phyloP scores from a whole-genome alignment of 306 rosid genomes.

The Pyrus bretschneideri region DNA sequence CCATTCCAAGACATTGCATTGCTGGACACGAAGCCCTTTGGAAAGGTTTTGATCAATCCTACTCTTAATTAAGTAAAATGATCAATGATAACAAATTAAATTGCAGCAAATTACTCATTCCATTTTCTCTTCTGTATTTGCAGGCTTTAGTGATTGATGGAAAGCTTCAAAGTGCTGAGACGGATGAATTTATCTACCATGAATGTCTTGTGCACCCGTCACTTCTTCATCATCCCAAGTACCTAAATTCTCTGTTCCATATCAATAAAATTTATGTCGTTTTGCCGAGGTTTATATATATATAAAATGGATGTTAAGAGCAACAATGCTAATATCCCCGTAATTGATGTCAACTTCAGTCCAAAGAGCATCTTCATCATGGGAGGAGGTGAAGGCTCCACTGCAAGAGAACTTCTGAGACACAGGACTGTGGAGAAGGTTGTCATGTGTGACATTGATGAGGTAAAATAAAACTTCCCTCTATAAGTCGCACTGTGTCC shows the following conservation, averaged over 20 bases:
- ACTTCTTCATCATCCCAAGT: slow-evolving; percentile 82
- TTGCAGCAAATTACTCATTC: neutral
- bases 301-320: neutral
- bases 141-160: slow-evolving; percentile 96
- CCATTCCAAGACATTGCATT: slow-evolving; percentile 92
- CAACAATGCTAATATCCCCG: neutral
- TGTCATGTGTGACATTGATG: slow-evolving; percentile 95
- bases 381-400: slow-evolving; percentile 99
- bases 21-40: slow-evolving; percentile 94
- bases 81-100: neutral
- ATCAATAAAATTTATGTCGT: neutral
- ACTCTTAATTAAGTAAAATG: neutral
- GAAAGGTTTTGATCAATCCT: slow-evolving; percentile 47
- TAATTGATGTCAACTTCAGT: slow-evolving; percentile 23
- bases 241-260: slow-evolving; percentile 5
- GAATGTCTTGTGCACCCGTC: slow-evolving; percentile 94
- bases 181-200: slow-evolving; percentile 93
- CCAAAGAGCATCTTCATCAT: slow-evolving; percentile 75
- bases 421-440: slow-evolving; percentile 78
- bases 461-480: slow-evolving; percentile 28
- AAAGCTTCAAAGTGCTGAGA: slow-evolving; percentile 97
- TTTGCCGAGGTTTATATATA: neutral
- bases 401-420: slow-evolving; percentile 90
- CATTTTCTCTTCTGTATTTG: neutral
- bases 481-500: neutral